Base-by-base conservation (phyloP, 257 asterid genomes). In the Linaria vulgaris region DNA sequence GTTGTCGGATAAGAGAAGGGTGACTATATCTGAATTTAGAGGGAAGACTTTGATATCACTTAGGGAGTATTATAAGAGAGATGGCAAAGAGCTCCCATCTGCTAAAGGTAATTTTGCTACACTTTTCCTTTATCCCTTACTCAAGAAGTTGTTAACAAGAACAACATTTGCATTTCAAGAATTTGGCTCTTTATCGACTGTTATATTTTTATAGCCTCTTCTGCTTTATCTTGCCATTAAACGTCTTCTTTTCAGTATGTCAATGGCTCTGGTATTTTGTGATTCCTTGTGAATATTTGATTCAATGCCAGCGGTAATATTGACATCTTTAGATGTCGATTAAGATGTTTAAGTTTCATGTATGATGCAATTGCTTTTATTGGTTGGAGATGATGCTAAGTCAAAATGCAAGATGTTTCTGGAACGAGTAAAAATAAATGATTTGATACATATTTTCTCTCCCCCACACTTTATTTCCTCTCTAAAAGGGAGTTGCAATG, bases 81-180 rank as follows among this genome's bases (percentile, higher is more conserved):
- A 73, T 58, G 97, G 90, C 79, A 94, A 85, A 77, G 99, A 90
- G 76, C 88, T 84, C 68, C 99, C 99, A 44, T 27, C 97, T 23
- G 63, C 91, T 62, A 94, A 90, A 84, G 99, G 99, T 94, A 81
- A 59, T 24, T 30, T 12, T 61, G 12, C 17, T 39, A 46, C 30
- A 3, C 55, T 24, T 7, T 56, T 37, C 15, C 20, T 15, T 50
- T 61, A 9, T 63, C 61, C 10, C 46, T 41, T 6, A 2, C 50
- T 0, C 9, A 41, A 48, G n/a, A n/a, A n/a, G n/a, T n/a, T n/a
- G 30, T 52, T 72, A 22, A 44, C 49, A 44, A 44, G 19, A 65
- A 21, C 43, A 19, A 23, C 25, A 45, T 45, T 55, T 27, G 3
- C 4, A 15, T 45, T 59, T 51, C 17, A 10, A n/a, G 52, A 11